Evolutionary conservation across 768 basidiomycete species (phyloP).

Genomic region (Agaricus blazei): DNA sequence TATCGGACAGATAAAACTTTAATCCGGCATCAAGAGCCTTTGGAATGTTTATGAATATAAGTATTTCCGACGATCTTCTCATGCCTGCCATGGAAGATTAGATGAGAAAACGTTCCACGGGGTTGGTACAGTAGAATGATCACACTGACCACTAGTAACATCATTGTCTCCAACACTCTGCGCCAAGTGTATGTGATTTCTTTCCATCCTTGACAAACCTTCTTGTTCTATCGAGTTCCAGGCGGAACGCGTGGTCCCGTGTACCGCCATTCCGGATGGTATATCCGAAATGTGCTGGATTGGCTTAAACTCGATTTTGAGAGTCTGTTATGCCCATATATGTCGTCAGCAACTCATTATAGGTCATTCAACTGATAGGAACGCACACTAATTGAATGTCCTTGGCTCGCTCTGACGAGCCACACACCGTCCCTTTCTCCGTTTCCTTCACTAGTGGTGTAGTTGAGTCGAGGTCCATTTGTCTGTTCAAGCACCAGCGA

Average conservation of each 20-base stretch:
- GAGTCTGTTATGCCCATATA: conserved; percentile 45
- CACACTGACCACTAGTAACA: conserved; percentile 67
- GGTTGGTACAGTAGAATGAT: conserved; percentile 27
- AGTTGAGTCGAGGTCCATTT: conserved; percentile 11
- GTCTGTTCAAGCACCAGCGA: conserved; percentile 48
- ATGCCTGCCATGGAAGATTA: conserved; percentile 50
- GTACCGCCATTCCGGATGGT: conserved; percentile 68
- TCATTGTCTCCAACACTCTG: conserved; percentile 63
- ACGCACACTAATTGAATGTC: conserved; percentile 76
- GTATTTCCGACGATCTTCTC: conserved; percentile 69
- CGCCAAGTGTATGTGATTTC: conserved; percentile 93
- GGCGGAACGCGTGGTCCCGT: conserved; percentile 67
- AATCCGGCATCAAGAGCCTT: conserved; percentile 66
- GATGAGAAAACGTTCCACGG: neutral
- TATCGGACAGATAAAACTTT: conserved; percentile 73
- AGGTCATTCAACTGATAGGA: neutral
- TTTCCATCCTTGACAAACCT: conserved; percentile 78
- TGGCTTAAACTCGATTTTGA: conserved; percentile 63
- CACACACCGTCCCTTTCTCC: conserved; percentile 37
- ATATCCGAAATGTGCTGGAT: conserved; percentile 57
- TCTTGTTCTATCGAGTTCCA: conserved; percentile 69
- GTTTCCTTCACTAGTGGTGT: conserved; percentile 15
- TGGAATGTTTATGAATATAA: conserved; percentile 77
- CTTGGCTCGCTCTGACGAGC: conserved; percentile 91
- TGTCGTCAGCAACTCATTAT: neutral